A percentile compares a stretch with the other conserved stretches of the same genome.
phyloP scores from a whole-genome alignment of 2,329 filamentous ascomycete species.

The Curvularia sp. region DNA sequence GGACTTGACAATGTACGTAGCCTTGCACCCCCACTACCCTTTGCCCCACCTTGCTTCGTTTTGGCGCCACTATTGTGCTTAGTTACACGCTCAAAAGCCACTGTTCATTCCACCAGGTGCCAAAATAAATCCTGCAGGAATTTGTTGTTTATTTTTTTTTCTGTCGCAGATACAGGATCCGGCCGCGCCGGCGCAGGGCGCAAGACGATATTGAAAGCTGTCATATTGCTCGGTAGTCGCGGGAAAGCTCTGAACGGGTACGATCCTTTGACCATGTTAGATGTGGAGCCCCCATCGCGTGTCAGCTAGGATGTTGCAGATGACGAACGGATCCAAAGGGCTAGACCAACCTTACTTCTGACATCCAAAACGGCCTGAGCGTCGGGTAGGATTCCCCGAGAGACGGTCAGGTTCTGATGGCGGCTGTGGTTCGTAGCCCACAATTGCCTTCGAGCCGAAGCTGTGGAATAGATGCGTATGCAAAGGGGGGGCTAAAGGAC shows the following conservation, averaged over 20 bases:
- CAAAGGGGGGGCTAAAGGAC: constrained; percentile 37
- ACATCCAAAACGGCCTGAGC: constrained; percentile 37
- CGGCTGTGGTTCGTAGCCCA: constrained; percentile 35
- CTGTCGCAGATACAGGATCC: not conserved
- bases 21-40: constrained; percentile 24
- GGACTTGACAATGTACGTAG: constrained; percentile 17
- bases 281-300: constrained; percentile 38
- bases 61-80: not conserved
- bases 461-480: constrained; percentile 41
- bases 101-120: not conserved
- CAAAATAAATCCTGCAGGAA: not conserved
- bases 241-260: constrained; percentile 32
- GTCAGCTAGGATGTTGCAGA: constrained; percentile 41
- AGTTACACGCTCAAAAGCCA: not conserved
- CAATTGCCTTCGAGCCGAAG: constrained; percentile 30
- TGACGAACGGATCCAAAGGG: constrained; percentile 28
- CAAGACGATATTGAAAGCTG: constrained; percentile 14
- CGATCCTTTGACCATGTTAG: constrained; percentile 29
- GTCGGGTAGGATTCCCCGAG: constrained; percentile 42
- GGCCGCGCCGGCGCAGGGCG: constrained; percentile 5
- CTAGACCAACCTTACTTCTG: constrained; percentile 36
- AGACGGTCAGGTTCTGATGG: constrained; percentile 33
- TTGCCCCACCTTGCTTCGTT: constrained; percentile 32
- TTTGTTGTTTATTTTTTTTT: not conserved
- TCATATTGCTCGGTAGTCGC: constrained; percentile 35